phyloP scores from a whole-genome alignment of 345 rosid species.

The Eucalyptus polyanthemos region DNA sequence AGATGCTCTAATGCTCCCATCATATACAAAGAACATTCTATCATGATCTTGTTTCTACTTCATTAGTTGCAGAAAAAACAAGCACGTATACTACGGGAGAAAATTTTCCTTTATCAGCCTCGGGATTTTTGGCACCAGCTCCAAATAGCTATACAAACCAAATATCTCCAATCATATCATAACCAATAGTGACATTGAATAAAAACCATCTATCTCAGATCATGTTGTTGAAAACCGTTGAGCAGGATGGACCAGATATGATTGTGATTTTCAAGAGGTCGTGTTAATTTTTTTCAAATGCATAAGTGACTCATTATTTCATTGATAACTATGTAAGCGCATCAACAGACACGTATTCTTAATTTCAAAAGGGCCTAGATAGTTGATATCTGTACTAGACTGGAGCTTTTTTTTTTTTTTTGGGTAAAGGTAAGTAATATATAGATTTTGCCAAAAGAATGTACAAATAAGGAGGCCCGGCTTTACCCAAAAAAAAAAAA shows the following conservation, averaged over 20 bases:
- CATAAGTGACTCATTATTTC: neutral
- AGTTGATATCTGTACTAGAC: neutral
- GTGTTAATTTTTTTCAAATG: neutral
- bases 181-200: neutral
- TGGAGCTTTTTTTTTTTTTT: neutral
- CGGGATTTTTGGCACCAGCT: neutral
- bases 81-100: neutral
- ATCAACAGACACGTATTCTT: neutral
- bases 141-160: neutral
- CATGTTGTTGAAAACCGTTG: neutral
- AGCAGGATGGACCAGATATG: neutral
- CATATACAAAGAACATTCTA: neutral
- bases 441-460: too few species aligned
- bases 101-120: neutral
- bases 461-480: too few species aligned
- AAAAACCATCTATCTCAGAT: neutral
- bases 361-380: neutral
- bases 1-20: neutral
- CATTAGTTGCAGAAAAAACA: neutral
- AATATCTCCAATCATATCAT: neutral
- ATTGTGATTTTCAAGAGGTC: neutral
- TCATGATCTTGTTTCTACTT: neutral
- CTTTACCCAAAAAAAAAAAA: too few species aligned
- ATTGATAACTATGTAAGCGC: neutral
- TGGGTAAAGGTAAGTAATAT: too few species aligned